Base-by-base conservation (phyloP, 192 early-diverging fungal species). In the Dissophora globulifera region DNA sequence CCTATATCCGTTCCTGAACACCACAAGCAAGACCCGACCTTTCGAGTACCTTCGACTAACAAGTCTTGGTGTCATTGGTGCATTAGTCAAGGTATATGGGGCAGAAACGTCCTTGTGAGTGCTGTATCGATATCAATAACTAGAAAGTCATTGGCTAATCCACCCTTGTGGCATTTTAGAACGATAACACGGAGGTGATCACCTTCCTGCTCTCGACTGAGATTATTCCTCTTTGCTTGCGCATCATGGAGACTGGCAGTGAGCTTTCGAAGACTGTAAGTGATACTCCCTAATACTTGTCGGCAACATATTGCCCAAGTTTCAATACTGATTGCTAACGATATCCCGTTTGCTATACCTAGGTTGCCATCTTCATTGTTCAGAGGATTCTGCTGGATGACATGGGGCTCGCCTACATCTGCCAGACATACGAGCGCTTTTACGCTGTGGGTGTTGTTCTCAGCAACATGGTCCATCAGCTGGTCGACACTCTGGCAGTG, bases 1-100 rank as follows among this genome's bases (percentile, higher is more conserved):
- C 59, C 88, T 99, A n/a, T 99, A 99, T 53, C 97, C 97, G 27
- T 98, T 97, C 78, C 85, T 99, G 49, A 98, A 96, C 83, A 99
- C 96, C 22, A 93, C 93, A 16, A 93, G 90, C 84, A 98, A 96
- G 79, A 92, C 93, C 22, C 86, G 95, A 38, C 95, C 95, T 23
- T 98, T 97, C 80, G 97, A 99, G 71, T 98, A 99, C 69, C 81
- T 99, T 41, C 89, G 97, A 11, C 80, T 98, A 67, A 98, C 97
- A 31, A 93, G 91, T 61, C 81, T 99, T 11, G 96, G 95, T 54
- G 96, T 99, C 19, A 96, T 99, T 68, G 96, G 97, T 16, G 96
- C 97, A 4, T 79, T 99, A 26, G 96, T 99, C 57, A 99, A 99
- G 84, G 90, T 92, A 83, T 54, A n/a, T n/a, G n/a, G n/a, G n/a